A percentile compares a stretch with the other conserved stretches of the same genome.
These are phyloP conservation scores for Fusarium heterosporum DNA, from an alignment of 2,329 filamentous ascomycete genomes.

Conservation along the genomic window DNA sequence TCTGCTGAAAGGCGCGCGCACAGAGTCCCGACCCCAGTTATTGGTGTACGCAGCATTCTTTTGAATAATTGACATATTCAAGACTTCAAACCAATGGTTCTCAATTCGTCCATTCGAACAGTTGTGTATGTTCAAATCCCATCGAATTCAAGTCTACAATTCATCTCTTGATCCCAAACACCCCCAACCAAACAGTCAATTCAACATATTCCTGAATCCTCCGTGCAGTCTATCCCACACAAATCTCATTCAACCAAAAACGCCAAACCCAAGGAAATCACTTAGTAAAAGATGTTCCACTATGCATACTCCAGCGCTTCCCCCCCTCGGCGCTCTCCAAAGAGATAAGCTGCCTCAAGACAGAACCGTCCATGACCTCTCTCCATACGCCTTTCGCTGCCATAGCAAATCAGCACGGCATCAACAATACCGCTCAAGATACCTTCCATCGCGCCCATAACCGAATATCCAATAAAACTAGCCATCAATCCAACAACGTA, in stretches of 20 bases:
- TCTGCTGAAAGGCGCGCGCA: neutral
- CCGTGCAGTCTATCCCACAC: slow-evolving; percentile 35
- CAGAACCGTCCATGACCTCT: slow-evolving; percentile 82
- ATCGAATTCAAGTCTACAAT: slow-evolving; percentile 19
- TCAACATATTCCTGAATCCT: slow-evolving; percentile 11
- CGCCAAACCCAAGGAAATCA: slow-evolving; percentile 32
- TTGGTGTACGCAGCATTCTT: neutral
- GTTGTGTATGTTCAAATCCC: neutral
- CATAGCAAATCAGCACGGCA: slow-evolving; percentile 92
- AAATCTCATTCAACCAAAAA: slow-evolving; percentile 13
- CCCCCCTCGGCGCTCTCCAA: slow-evolving; percentile 71
- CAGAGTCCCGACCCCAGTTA: neutral
- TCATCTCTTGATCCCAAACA: neutral
- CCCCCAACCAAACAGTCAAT: slow-evolving; percentile 4
- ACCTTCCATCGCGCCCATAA: slow-evolving; percentile 90
- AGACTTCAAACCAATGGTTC: neutral
- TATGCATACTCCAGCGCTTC: slow-evolving; percentile 48
- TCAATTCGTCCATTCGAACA: neutral
- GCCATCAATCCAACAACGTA: slow-evolving; percentile 94
- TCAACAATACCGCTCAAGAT: slow-evolving; percentile 89
- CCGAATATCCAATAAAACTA: slow-evolving; percentile 93
- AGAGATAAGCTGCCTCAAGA: slow-evolving; percentile 88
- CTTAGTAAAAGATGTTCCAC: slow-evolving; percentile 17
- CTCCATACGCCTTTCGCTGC: slow-evolving; percentile 81
- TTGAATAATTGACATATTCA: neutral